Base-by-base conservation (phyloP, 495 filamentous ascomycete species). In the Xylaria cubensis region DNA sequence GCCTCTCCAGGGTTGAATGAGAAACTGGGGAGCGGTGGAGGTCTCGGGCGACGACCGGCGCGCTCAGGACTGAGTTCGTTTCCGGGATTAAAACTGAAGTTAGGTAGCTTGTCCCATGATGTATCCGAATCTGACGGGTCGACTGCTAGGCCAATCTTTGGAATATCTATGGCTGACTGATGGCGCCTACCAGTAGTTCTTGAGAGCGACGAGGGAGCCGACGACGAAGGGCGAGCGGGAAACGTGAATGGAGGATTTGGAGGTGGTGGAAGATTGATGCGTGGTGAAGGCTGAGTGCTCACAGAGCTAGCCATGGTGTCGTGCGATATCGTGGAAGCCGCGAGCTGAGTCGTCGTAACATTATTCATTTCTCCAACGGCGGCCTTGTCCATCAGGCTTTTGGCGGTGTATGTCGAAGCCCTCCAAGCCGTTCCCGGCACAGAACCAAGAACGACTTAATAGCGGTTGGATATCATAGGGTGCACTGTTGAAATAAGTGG, bases 211-310 rank as follows among this genome's bases (percentile, higher is more conserved):
- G 85, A 81, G 2, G 85, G 82, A 2, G 84, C 82, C 1, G 84
- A 88, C 24, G 83, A 83, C 19, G 83, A 80, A 3, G 81, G 77
- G 9, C 84, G 85, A 3, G 86, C 81, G 0, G 91, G 92, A 74
- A 93, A 94, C 5, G 91, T 86, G 76, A 94, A 94, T 0, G 85
- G 86, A n/a, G 91, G 91, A 74, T 93, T 92, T 13, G 91, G 90
- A 29, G 87, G 83, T 44, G 87, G 83, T 44, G 90, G 89, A 32
- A 84, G 72, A 12, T 80, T 81, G 77, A 83, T 81, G 73, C 73
- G 76, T 63, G 82, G 79, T 50, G 82, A 81, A 21, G 76, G 39
- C 70, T 79, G 76, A 8, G 77, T 65, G 70, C 74, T 77, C 32
- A 76, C 62, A 48, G 75, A 42, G 55, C 34, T 53, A 41, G 75